Evolutionary conservation across 2,329 filamentous ascomycete species (phyloP).

Genomic region (Aureobasidium pullulans): DNA sequence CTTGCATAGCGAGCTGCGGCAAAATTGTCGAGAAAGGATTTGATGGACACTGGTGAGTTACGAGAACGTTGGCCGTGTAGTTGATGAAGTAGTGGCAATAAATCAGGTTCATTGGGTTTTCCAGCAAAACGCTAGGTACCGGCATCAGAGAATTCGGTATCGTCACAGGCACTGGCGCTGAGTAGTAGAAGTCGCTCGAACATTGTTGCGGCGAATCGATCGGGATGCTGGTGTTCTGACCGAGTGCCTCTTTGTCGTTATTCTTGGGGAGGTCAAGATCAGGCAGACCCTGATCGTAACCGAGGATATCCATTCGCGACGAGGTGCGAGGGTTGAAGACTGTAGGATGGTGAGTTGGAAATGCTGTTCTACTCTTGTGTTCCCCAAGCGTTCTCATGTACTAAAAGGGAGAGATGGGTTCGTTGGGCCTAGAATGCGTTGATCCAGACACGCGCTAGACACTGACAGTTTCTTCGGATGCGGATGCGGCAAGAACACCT

Average conservation of each 20-base stretch:
- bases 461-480: slow-evolving; percentile 1
- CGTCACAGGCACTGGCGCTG: slow-evolving; percentile 57
- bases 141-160: slow-evolving; percentile 51
- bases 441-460: slow-evolving; percentile 8
- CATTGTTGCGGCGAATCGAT: slow-evolving; percentile 11
- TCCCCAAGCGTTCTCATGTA: background rate
- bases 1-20: slow-evolving; percentile 59
- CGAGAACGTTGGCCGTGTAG: slow-evolving; percentile 63
- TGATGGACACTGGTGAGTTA: slow-evolving; percentile 54
- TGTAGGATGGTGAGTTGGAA: background rate
- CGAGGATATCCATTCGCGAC: slow-evolving; percentile 1
- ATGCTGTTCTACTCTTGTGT: background rate
- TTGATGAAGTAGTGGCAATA: slow-evolving; percentile 70
- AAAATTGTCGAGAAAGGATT: slow-evolving; percentile 56
- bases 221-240: background rate
- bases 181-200: slow-evolving; percentile 51
- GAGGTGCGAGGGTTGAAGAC: background rate
- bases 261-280: slow-evolving; percentile 11
- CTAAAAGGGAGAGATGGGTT: background rate
- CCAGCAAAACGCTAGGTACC: slow-evolving; percentile 50
- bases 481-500: background rate
- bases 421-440: slow-evolving; percentile 9
- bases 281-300: slow-evolving; percentile 9
- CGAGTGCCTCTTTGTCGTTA: slow-evolving; percentile 9
- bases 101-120: slow-evolving; percentile 74